These are phyloP conservation scores for Jamesozyma piceae DNA, from an alignment of 805 yeast genomes.

Conservation along the genomic window DNA sequence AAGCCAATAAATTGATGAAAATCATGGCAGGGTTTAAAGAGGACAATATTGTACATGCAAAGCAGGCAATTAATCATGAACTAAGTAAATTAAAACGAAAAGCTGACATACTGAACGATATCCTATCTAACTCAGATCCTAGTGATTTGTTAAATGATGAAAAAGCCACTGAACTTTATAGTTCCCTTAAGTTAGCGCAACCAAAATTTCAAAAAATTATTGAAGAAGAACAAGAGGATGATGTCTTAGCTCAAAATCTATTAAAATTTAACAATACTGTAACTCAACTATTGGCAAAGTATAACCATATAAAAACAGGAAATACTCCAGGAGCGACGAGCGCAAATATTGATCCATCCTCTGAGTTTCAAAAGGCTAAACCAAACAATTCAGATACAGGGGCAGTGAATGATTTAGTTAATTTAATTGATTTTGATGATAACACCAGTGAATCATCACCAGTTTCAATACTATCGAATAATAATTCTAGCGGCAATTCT, in stretches of 20 bases:
- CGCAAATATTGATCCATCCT: slow-evolving; percentile 21
- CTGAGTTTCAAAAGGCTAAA: background rate
- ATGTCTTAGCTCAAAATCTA: slow-evolving; percentile 40
- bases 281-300: slow-evolving; percentile 56
- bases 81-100: slow-evolving; percentile 71
- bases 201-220: slow-evolving; percentile 77
- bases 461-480: background rate
- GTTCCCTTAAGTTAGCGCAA: slow-evolving; percentile 66
- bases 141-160: slow-evolving; percentile 36
- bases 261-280: slow-evolving; percentile 63
- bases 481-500: slow-evolving; percentile 9
- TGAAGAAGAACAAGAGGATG: slow-evolving; percentile 53
- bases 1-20: slow-evolving; percentile 91
- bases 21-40: slow-evolving; percentile 94
- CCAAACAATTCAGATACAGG: slow-evolving; percentile 13
- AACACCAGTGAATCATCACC: slow-evolving; percentile 26
- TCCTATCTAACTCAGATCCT: slow-evolving; percentile 47
- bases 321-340: slow-evolving; percentile 44
- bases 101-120: slow-evolving; percentile 74
- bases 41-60: slow-evolving; percentile 53
- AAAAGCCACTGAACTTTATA: slow-evolving; percentile 63
- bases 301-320: slow-evolving; percentile 53
- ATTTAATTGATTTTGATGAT: slow-evolving; percentile 69
- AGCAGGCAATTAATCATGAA: slow-evolving; percentile 71
- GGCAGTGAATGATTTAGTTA: slow-evolving; percentile 34